Evolutionary conservation across 2,329 filamentous ascomycete genomes (phyloP).

Genomic region (Fonsecaea multimorphosa): DNA sequence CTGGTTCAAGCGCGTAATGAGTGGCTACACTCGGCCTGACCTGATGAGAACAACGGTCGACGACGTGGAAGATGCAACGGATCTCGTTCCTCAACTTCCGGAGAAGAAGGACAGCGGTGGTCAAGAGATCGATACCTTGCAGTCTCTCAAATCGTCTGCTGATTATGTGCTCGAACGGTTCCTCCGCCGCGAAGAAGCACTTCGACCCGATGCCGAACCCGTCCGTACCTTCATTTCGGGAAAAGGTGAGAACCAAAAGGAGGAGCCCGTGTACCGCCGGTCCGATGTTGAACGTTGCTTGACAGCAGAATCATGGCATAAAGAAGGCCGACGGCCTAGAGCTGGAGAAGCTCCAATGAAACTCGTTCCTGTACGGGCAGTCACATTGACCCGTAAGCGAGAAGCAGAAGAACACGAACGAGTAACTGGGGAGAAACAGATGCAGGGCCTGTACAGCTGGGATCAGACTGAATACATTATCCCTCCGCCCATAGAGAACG

Average conservation of each 20-base stretch:
- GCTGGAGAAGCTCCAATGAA: constrained; percentile 78
- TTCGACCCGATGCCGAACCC: constrained; percentile 70
- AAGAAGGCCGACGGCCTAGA: constrained; percentile 82
- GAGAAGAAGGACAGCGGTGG: constrained; percentile 75
- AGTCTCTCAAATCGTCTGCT: constrained; percentile 84
- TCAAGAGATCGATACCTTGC: constrained; percentile 79
- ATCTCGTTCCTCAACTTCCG: constrained; percentile 73
- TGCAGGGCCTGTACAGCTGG: constrained; percentile 82
- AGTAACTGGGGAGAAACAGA: constrained; percentile 77
- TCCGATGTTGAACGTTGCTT: constrained; percentile 84
- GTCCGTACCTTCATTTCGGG: constrained; percentile 76
- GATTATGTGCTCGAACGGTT: constrained; percentile 87
- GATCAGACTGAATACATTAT: constrained; percentile 97
- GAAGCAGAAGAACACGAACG: constrained; percentile 87
- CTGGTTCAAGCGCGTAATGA: constrained; percentile 86
- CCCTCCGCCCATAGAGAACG: constrained; percentile 81
- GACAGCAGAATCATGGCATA: constrained; percentile 96
- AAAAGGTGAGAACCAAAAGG: constrained; percentile 74
- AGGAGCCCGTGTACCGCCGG: constrained; percentile 81
- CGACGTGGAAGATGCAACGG: constrained; percentile 76
- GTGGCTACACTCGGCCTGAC: constrained; percentile 67
- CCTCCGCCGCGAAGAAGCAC: constrained; percentile 87
- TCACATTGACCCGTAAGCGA: constrained; percentile 82
- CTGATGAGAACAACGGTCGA: constrained; percentile 71
- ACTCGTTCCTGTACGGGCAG: constrained; percentile 84